Base-by-base conservation (phyloP, 108 stramenopile genomes). In the Aurantiochytrium sp. region DNA sequence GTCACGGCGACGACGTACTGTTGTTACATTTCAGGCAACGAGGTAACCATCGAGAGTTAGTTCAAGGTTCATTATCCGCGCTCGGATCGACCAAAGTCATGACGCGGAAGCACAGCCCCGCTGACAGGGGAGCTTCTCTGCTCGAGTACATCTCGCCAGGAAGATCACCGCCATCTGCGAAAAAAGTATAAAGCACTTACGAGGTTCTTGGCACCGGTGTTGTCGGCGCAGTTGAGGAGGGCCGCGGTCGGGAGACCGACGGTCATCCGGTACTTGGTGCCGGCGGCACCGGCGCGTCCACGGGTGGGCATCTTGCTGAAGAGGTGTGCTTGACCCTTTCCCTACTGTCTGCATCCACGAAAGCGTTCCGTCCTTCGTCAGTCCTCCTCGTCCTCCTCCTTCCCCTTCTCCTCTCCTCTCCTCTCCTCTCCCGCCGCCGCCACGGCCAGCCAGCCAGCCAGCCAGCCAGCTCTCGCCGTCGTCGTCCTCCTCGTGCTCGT, bases 151-250 rank as follows among this genome's bases (percentile, higher is more conserved):
- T 19, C 58, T 19, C 18, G 19, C 58, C 58, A 18, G 21, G 58
- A 0, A 21, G 21, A 0, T 59, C 21, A 59, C 18, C 18, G 58
- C 21, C 21, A 59, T 1, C n/a, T 23, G n/a, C 3, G 2, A 23
- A 2, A 1, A 3, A 19, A 59, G 1, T 59, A 59, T 23, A n/a
- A 19, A n/a, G 64, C 64, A 69, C 64, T 69, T 69, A 69, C 64
- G 35, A 99, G 93, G 94, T 97, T 99, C 96, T 99, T 99, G 88
- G 99, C 99, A n/a, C 99, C 99, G 72, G 97, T 96, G 97, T 99
- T 99, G 93, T 99, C 99, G 88, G 98, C 98, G 93, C 99, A 99
- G 98, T 99, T 99, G 76, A 99, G 93, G 59, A 99, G 97, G 88
- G 99, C 99, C 49, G 97, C 98, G 72, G 94, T 95, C 89, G 99